phyloP scores from a whole-genome alignment of 257 asterid species.

The Rauvolfia tetraphylla region DNA sequence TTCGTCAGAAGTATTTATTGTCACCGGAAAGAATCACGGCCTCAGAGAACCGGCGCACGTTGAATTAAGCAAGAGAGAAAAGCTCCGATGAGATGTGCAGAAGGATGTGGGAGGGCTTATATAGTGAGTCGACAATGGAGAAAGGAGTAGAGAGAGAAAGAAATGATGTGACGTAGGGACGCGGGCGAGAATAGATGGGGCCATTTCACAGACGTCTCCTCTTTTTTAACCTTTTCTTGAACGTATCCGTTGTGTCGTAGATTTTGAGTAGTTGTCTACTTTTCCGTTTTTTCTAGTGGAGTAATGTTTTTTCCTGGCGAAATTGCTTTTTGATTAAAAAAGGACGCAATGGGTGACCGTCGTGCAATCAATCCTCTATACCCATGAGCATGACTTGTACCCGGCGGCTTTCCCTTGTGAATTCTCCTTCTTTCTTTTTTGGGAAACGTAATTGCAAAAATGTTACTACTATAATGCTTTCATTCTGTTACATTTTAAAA shows the following conservation, averaged over 20 bases:
- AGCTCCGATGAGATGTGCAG: constrained; percentile 12
- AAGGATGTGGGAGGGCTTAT: constrained; percentile 13
- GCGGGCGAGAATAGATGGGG: constrained; percentile 31
- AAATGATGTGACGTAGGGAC: constrained; percentile 38
- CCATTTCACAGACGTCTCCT: constrained; percentile 41
- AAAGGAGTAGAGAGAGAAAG: constrained; percentile 18
- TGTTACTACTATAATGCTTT: too few species aligned
- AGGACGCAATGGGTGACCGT: too few species aligned
- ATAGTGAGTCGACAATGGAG: constrained; percentile 37
- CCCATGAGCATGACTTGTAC: too few species aligned
- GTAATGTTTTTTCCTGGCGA: too few species aligned
- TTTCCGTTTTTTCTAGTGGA: neutral
- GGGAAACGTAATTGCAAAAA: too few species aligned
- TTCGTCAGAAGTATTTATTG: neutral
- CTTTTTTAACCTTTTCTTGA: constrained; percentile 18
- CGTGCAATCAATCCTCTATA: too few species aligned
- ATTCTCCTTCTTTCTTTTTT: too few species aligned
- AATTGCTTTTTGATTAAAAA: too few species aligned
- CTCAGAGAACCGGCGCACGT: neutral
- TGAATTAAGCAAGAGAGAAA: neutral
- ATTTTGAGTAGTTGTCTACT: neutral
- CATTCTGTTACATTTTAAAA: too few species aligned
- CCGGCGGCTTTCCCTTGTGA: too few species aligned
- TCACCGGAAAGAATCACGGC: neutral
- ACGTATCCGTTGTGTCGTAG: constrained; percentile 37